These are phyloP conservation scores for Thraustochytrium striatum DNA, from an alignment of 352 stramenopile genomes.

Conservation along the genomic window DNA sequence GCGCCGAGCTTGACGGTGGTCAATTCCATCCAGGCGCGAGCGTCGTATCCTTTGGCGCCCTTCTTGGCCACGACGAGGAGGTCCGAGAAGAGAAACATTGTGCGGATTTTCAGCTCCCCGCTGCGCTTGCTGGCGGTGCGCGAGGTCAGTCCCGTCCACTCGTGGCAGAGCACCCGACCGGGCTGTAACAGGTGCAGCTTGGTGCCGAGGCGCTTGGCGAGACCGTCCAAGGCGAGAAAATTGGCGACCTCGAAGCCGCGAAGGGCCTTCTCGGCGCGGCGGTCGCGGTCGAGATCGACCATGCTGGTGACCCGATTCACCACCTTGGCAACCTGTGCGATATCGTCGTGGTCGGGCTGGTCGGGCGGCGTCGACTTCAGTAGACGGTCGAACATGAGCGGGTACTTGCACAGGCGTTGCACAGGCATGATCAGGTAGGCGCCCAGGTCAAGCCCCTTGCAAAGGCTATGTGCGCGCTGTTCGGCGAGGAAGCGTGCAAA, in stretches of 20 bases:
- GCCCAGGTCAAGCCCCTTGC: slow-evolving; percentile 44
- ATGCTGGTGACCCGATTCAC: slow-evolving; percentile 28
- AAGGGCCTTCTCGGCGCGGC: slow-evolving; percentile 13
- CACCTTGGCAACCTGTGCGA: slow-evolving; percentile 32
- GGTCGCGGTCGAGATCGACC: slow-evolving; percentile 29
- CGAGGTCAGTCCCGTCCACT: slow-evolving; percentile 30
- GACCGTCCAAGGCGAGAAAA: slow-evolving; percentile 15
- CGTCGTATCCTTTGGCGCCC: slow-evolving; percentile 35
- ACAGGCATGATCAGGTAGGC: slow-evolving; percentile 48
- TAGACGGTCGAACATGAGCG: slow-evolving; percentile 33
- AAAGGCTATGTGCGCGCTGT: background rate
- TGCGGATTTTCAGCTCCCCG: background rate
- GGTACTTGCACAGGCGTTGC: slow-evolving; percentile 50
- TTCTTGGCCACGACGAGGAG: slow-evolving; percentile 32
- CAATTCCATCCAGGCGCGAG: slow-evolving; percentile 1
- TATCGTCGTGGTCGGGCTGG: slow-evolving; percentile 18
- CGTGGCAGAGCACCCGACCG: background rate
- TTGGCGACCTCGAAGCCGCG: slow-evolving; percentile 42
- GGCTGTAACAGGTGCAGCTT: slow-evolving; percentile 23
- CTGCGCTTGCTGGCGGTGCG: background rate
- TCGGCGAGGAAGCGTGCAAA: slow-evolving; percentile 37
- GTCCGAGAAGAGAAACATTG: slow-evolving; percentile 44
- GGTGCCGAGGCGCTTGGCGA: background rate
- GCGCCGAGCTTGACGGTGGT: slow-evolving; percentile 3
- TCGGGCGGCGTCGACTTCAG: slow-evolving; percentile 29